A percentile compares a stretch with the other conserved stretches of the same genome.
phyloP scores from a whole-genome alignment of 108 stramenopile genomes.

The Nitzschia inconspicua region DNA sequence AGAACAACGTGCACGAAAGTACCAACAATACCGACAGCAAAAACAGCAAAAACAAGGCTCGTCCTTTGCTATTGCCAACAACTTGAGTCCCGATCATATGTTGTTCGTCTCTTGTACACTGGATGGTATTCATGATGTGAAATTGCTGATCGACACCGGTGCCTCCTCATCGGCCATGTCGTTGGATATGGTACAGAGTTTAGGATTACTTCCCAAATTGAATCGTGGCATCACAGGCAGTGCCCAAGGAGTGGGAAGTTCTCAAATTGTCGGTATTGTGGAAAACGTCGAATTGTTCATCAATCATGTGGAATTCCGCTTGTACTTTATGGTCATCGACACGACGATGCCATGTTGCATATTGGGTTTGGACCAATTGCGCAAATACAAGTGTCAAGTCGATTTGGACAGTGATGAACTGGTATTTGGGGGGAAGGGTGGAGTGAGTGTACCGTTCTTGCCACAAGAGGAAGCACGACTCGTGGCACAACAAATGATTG shows the following conservation, averaged over 20 bases:
- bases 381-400: constrained; percentile 66
- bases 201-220: constrained; percentile 47
- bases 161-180: constrained; percentile 67
- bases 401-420: constrained; percentile 55
- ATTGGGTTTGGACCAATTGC: constrained; percentile 70
- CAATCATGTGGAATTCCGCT: constrained; percentile 65
- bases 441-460: constrained; percentile 60
- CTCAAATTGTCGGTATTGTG: constrained; percentile 52
- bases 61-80: constrained; percentile 6
- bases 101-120: constrained; percentile 48
- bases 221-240: constrained; percentile 41
- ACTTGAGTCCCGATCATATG: constrained; percentile 45
- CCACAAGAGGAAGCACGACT: constrained; percentile 24
- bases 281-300: constrained; percentile 43
- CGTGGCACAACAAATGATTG: constrained; percentile 5
- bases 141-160: constrained; percentile 76
- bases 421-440: constrained; percentile 61
- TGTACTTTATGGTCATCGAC: constrained; percentile 70
- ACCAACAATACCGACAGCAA: not conserved
- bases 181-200: constrained; percentile 39
- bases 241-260: constrained; percentile 65
- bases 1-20: not conserved
- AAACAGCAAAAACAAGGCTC: not conserved
- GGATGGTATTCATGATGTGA: constrained; percentile 39
- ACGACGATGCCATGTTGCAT: constrained; percentile 47